These are phyloP conservation scores for Cicer pinnatifidum DNA, from an alignment of 306 rosid genomes.

Conservation along the genomic window DNA sequence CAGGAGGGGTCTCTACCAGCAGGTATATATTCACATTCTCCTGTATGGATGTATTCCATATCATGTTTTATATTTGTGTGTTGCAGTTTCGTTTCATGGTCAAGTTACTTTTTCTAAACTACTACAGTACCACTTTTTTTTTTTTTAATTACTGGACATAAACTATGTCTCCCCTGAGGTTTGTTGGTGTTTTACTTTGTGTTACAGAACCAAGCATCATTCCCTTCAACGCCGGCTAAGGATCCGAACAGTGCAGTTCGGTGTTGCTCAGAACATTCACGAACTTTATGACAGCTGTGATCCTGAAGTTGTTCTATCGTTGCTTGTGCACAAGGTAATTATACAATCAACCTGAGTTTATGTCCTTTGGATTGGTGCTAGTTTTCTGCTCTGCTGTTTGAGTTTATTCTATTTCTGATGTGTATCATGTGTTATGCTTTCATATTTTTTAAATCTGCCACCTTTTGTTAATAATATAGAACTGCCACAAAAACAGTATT, in stretches of 20 bases:
- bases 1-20: conserved; percentile 58
- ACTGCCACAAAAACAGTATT: conserved; percentile 20
- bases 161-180: conserved; percentile 26
- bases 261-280: conserved; percentile 70
- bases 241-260: conserved; percentile 84
- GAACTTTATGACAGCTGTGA: conserved; percentile 91
- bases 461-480: conserved; percentile 24
- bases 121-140: conserved; percentile 13
- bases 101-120: conserved; percentile 32
- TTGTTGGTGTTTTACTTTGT: conserved; percentile 42
- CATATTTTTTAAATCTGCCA: conserved; percentile 23
- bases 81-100: conserved; percentile 33
- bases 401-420: conserved; percentile 24
- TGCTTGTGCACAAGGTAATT: conserved; percentile 90
- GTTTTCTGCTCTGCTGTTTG: background rate
- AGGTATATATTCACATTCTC: conserved; percentile 58
- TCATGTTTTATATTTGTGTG: conserved; percentile 32
- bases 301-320: conserved; percentile 81
- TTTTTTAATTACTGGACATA: conserved; percentile 23
- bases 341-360: conserved; percentile 35
- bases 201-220: conserved; percentile 70
- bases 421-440: conserved; percentile 4
- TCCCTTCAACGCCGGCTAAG: conserved; percentile 82
- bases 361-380: conserved; percentile 23
- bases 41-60: conserved; percentile 35